A percentile compares a stretch with the other conserved stretches of the same genome.
These are phyloP conservation scores for Ophiocytium majus DNA, from an alignment of 352 stramenopile genomes.

Conservation along the genomic window DNA sequence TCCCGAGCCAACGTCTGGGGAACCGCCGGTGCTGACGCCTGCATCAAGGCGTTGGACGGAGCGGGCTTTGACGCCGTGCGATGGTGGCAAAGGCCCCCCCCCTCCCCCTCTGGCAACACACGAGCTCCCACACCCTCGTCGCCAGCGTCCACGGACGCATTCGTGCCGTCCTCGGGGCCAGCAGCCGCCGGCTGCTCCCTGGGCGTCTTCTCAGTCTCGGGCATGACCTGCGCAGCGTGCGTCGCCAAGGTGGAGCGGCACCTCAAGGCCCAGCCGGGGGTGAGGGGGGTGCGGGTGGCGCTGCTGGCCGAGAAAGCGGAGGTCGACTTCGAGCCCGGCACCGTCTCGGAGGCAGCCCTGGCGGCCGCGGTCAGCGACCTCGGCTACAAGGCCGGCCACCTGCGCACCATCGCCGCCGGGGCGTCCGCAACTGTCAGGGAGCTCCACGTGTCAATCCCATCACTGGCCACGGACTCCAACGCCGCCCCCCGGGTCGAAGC, in stretches of 20 bases:
- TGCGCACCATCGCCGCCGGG: slow-evolving; percentile 23
- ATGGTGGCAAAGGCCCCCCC: background rate
- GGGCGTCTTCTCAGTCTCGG: slow-evolving; percentile 55
- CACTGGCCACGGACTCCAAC: background rate
- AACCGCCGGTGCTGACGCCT: background rate
- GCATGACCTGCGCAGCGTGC: slow-evolving; percentile 87
- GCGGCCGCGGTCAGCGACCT: slow-evolving; percentile 27
- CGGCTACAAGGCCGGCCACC: slow-evolving; percentile 30
- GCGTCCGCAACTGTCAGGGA: background rate
- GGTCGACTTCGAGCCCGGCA: slow-evolving; percentile 23
- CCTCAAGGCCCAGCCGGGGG: slow-evolving; percentile 71
- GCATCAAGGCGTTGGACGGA: slow-evolving; percentile 27
- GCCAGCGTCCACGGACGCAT: background rate
- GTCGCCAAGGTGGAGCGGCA: slow-evolving; percentile 80
- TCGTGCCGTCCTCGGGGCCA: background rate
- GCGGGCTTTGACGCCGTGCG: slow-evolving; percentile 26
- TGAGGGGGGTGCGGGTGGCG: slow-evolving; percentile 65
- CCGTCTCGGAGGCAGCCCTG: slow-evolving; percentile 2
- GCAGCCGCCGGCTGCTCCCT: background rate
- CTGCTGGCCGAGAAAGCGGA: slow-evolving; percentile 45
- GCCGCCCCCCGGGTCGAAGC: background rate
- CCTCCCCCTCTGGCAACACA: background rate
- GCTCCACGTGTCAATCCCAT: slow-evolving; percentile 56
- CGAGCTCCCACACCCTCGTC: background rate
- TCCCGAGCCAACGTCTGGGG: slow-evolving; percentile 29